Evolutionary conservation across 768 basidiomycete species (phyloP).

Genomic region (Lentinula lateritia): DNA sequence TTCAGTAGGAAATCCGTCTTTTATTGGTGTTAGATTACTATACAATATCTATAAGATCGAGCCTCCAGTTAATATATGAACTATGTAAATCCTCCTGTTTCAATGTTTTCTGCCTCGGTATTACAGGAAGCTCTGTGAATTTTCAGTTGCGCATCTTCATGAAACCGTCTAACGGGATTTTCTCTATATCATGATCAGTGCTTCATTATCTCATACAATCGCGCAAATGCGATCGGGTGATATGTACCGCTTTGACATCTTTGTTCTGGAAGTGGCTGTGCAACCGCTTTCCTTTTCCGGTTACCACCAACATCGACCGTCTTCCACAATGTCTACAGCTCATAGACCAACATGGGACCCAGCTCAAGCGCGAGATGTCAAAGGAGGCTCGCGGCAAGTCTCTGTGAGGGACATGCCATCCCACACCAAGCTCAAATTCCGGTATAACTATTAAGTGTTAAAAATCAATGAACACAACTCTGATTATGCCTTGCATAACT

Average conservation of each 20-base stretch:
- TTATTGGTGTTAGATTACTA: no score
- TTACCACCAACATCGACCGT: neutral
- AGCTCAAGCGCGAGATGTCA: conserved; percentile 88
- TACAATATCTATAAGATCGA: no score
- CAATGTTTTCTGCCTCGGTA: no score
- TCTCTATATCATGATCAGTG: no score
- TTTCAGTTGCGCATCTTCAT: no score
- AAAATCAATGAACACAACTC: neutral
- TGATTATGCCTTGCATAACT: conserved; percentile 19
- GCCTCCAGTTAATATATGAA: no score
- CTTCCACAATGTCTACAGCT: conserved; percentile 70
- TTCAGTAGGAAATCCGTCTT: no score
- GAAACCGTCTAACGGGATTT: no score
- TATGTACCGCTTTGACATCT: neutral
- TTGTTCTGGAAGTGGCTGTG: neutral
- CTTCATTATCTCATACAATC: neutral
- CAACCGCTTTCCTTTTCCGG: neutral
- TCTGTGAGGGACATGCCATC: conserved; percentile 92
- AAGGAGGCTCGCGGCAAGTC: conserved; percentile 87
- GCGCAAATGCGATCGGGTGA: neutral
- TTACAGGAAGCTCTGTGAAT: no score
- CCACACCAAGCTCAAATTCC: conserved; percentile 97
- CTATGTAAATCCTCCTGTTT: no score
- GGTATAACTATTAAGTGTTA: conserved; percentile 41
- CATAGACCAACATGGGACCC: conserved; percentile 98